A percentile compares a stretch with the other conserved stretches of the same genome.
Conservation (phyloP, 345 rosid species). For the Mangifera indica region DNA sequence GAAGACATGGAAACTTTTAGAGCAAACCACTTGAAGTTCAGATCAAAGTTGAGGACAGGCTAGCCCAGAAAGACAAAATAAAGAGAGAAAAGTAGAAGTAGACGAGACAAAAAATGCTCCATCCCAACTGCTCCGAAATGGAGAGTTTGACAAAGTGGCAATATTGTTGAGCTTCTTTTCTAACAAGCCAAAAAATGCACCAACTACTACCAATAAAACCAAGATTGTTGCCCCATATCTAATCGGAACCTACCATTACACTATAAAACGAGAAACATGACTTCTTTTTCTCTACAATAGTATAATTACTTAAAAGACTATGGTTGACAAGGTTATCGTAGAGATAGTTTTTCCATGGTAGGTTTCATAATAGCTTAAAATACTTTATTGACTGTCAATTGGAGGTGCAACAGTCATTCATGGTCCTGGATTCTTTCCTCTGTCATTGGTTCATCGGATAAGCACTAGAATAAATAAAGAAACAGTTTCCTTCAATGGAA, state of each 20-base stretch:
- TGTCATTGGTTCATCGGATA: background rate
- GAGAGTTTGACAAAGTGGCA: conserved; percentile 37
- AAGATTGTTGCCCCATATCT: background rate
- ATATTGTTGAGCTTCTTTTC: conserved; percentile 54
- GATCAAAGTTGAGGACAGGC: background rate
- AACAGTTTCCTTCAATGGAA: conserved; percentile 7
- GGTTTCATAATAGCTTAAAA: conserved; percentile 26
- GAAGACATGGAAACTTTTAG: conserved; percentile 11
- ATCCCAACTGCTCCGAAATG: conserved; percentile 48
- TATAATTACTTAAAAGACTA: conserved; percentile 16
- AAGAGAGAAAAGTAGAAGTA: conserved; percentile 27
- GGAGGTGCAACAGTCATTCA: background rate
- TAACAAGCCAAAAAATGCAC: conserved; percentile 34
- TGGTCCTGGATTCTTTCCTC: background rate
- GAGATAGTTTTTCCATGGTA: conserved; percentile 25
- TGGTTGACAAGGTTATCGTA: conserved; percentile 6
- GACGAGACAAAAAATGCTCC: conserved; percentile 30
- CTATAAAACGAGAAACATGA: conserved; percentile 17
- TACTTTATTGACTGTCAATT: conserved; percentile 20
- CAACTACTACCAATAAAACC: conserved; percentile 48
- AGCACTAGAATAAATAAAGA: background rate
- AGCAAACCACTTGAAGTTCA: background rate
- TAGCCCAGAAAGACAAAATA: conserved; percentile 9
- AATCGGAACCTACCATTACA: conserved; percentile 16
- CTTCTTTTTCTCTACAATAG: conserved; percentile 30